Evolutionary conservation across 352 stramenopile genomes (phyloP).

Genomic region (Phytopythium montanum): DNA sequence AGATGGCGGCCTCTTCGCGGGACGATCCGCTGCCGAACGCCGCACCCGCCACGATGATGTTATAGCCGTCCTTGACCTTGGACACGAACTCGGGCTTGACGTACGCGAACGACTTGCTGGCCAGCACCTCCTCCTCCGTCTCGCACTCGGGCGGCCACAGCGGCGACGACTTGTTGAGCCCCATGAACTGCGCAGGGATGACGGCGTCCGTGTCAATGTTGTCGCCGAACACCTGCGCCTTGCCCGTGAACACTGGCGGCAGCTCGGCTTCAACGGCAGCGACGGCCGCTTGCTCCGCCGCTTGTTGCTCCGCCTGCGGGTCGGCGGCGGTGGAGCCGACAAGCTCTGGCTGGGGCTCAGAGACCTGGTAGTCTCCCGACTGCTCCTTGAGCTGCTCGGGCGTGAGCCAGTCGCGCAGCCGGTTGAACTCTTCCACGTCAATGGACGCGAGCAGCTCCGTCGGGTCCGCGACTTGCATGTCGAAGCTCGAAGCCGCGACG

Average conservation of each 20-base stretch:
- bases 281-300: constrained; percentile 51
- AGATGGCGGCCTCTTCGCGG: constrained; percentile 76
- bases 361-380: constrained; percentile 27
- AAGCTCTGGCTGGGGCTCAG: constrained; percentile 42
- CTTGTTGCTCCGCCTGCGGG: constrained; percentile 30
- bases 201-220: constrained; percentile 82
- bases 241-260: constrained; percentile 54
- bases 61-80: constrained; percentile 67
- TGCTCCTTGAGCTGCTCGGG: constrained; percentile 16
- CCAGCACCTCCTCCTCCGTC: constrained; percentile 76
- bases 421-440: constrained; percentile 70
- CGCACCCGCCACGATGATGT: constrained; percentile 75
- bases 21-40: constrained; percentile 79
- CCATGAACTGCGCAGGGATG: constrained; percentile 83
- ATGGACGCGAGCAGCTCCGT: constrained; percentile 59
- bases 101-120: constrained; percentile 80
- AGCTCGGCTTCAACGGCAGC: constrained; percentile 50
- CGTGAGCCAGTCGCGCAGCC: constrained; percentile 74
- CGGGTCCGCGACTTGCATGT: constrained; percentile 73
- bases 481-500: constrained; percentile 74
- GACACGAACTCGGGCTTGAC: constrained; percentile 71
- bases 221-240: constrained; percentile 72
- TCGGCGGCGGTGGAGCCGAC: constrained; percentile 17
- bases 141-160: constrained; percentile 77
- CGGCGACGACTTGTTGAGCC: constrained; percentile 72